Conservation (phyloP, 345 rosid species). For the Raphanus raphanistrum region DNA sequence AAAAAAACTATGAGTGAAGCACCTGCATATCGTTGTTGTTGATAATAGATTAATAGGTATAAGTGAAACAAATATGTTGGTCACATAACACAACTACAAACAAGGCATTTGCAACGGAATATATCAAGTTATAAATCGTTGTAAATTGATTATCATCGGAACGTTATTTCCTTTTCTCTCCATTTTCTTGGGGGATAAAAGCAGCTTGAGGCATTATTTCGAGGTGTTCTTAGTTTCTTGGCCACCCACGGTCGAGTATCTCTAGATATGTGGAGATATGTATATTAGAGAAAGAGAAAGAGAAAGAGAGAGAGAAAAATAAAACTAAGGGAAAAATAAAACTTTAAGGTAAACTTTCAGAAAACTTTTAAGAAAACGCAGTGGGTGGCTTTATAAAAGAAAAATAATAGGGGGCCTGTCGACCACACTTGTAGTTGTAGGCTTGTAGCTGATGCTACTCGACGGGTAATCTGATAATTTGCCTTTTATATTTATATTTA, state of each 20-base stretch:
- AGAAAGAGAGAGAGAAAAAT: too few species aligned
- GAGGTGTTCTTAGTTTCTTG: not conserved
- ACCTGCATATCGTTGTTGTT: not conserved
- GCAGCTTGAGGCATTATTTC: not conserved
- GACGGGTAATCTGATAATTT: not conserved
- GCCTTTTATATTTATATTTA: not conserved
- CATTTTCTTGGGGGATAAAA: not conserved
- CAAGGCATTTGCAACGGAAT: not conserved
- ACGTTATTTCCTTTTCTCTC: not conserved
- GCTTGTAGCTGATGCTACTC: constrained; percentile 4
- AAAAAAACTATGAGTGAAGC: not conserved
- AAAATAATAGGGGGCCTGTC: not conserved
- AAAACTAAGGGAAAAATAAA: not conserved
- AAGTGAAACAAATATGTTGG: not conserved
- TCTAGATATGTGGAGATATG: not conserved
- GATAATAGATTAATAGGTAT: not conserved
- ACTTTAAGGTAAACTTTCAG: not conserved
- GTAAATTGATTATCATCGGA: not conserved
- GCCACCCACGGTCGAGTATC: not conserved
- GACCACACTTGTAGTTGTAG: constrained; percentile 17
- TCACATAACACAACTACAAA: not conserved
- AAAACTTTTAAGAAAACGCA: not conserved
- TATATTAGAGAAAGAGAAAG: not conserved
- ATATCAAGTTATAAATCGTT: not conserved
- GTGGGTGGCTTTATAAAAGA: not conserved